phyloP scores from a whole-genome alignment of 495 filamentous ascomycete species.

The Neurospora discreta region DNA sequence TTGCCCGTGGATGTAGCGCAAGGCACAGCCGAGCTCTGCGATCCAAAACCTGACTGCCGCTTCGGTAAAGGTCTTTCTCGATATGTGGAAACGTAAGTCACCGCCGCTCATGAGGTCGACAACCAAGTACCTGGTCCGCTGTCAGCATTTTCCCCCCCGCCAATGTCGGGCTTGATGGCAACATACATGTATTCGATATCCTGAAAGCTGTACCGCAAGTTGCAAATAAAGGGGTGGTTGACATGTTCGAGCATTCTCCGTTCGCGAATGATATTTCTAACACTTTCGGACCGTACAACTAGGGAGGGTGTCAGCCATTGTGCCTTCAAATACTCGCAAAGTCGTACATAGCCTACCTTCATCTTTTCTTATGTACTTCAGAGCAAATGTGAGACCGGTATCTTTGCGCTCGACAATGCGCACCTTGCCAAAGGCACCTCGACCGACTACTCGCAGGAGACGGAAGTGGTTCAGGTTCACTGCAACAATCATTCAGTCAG shows the following conservation, averaged over 20 bases:
- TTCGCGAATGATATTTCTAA: slow-evolving; percentile 95
- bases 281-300: slow-evolving; percentile 97
- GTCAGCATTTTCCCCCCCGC: slow-evolving; percentile 4
- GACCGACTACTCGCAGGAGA: slow-evolving; percentile 87
- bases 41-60: slow-evolving; percentile 97
- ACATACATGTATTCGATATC: slow-evolving; percentile 97
- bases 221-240: slow-evolving; percentile 96
- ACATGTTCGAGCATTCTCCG: slow-evolving; percentile 95
- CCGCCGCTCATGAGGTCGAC: slow-evolving; percentile 98
- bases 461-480: slow-evolving; percentile 98
- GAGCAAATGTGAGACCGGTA: slow-evolving; percentile 77
- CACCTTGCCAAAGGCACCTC: slow-evolving; percentile 96
- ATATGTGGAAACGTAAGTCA: slow-evolving; percentile 95
- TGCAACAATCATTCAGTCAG: slow-evolving; percentile 21
- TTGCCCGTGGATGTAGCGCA: slow-evolving; percentile 83
- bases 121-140: slow-evolving; percentile 69
- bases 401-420: slow-evolving; percentile 97
- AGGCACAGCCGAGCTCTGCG: slow-evolving; percentile 81
- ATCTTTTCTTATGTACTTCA: slow-evolving; percentile 99
- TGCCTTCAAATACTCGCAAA: background rate
- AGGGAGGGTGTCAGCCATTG: slow-evolving; percentile 7
- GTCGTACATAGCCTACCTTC: slow-evolving; percentile 53
- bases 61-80: slow-evolving; percentile 94
- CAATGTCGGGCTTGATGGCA: background rate
- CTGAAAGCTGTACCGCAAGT: slow-evolving; percentile 97